Evolutionary conservation across 352 stramenopile species (phyloP).

Genomic region (Phytophthora melonis): DNA sequence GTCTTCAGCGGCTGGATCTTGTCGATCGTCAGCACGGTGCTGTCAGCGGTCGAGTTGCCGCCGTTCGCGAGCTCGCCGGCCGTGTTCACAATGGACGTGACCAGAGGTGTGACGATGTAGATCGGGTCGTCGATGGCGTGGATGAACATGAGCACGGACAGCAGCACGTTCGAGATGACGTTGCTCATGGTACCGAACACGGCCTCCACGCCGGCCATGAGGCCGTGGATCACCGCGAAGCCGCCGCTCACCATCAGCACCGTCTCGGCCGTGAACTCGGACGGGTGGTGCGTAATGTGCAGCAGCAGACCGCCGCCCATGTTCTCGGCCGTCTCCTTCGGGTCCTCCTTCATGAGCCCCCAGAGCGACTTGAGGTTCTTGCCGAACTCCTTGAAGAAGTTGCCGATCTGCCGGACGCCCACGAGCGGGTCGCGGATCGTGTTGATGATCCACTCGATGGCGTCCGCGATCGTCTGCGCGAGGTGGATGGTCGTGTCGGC

Average conservation of each 20-base stretch:
- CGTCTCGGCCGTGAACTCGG: constrained; percentile 38
- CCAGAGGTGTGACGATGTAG: constrained; percentile 29
- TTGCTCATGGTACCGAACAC: constrained; percentile 36
- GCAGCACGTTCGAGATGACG: constrained; percentile 17
- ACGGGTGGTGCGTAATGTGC: constrained; percentile 33
- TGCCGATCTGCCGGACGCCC: constrained; percentile 9
- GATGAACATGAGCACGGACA: constrained; percentile 40
- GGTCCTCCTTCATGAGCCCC: constrained; percentile 31
- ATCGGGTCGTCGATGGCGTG: constrained; percentile 39
- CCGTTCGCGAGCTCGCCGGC: constrained; percentile 1
- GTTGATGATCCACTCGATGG: constrained; percentile 28
- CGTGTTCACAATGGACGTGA: constrained; percentile 34
- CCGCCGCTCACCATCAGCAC: constrained; percentile 26
- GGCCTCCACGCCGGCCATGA: constrained; percentile 28
- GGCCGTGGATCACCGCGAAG: constrained; percentile 30
- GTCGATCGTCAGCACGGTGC: constrained; percentile 9
- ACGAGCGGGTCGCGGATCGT: constrained; percentile 20
- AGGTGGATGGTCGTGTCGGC: constrained; percentile 13
- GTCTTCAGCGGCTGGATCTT: constrained; percentile 10
- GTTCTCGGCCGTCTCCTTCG: constrained; percentile 2
- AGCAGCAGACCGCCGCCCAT: constrained; percentile 33
- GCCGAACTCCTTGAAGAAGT: constrained; percentile 27
- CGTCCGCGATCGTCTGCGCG: constrained; percentile 14
- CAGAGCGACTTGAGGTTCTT: constrained; percentile 28
- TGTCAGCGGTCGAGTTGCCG: constrained; percentile 3